Evolutionary conservation across 345 rosid genomes (phyloP).

Genomic region (Eucalyptus erythrocorys): DNA sequence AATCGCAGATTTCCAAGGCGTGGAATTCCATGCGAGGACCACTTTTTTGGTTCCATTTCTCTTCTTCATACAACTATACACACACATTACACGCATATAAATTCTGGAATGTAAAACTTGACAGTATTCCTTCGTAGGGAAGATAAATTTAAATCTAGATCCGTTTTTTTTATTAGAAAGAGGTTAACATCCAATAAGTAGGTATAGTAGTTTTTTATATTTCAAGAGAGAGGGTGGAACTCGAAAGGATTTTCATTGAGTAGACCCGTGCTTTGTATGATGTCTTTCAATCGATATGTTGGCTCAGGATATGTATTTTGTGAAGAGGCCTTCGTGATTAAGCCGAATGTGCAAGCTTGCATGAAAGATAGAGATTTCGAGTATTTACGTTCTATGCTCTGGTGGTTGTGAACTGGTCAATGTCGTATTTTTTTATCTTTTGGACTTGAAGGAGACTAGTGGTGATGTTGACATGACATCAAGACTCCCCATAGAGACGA

Average conservation of each 20-base stretch:
- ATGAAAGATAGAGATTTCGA: not conserved
- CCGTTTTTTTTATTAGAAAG: no score
- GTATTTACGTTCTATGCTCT: not conserved
- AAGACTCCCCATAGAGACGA: not conserved
- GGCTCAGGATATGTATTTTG: not conserved
- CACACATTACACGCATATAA: accelerated
- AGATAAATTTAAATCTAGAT: no score
- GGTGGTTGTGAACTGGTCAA: not conserved
- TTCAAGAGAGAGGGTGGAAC: no score
- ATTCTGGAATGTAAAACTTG: no score
- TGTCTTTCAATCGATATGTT: no score
- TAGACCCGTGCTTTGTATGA: accelerated
- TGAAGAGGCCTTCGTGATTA: not conserved
- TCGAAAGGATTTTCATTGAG: no score
- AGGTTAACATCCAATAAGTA: no score
- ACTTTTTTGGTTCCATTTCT: not conserved
- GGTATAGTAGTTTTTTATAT: no score
- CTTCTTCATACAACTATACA: not conserved
- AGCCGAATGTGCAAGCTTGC: not conserved
- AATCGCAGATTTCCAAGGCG: not conserved
- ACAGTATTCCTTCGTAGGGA: accelerated
- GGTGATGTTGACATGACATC: not conserved
- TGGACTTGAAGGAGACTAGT: not conserved
- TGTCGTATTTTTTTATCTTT: not conserved
- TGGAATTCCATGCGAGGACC: not conserved